Conservation (phyloP, 1,284 basidiomycete genomes). For the Tetrapyrgos nigripes region DNA sequence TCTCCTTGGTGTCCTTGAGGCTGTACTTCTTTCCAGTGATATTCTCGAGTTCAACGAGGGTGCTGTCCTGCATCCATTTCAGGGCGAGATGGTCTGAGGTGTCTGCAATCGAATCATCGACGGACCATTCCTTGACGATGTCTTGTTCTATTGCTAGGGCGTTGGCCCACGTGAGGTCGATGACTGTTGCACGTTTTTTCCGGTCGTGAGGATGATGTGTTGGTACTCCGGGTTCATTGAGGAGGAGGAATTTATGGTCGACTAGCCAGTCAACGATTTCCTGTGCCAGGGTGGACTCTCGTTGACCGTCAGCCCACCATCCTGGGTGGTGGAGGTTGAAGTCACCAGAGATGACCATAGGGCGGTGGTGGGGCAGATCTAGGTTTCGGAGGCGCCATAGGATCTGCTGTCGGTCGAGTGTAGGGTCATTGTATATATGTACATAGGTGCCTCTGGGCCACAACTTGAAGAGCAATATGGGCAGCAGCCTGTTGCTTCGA, state of each 20-base stretch:
- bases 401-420: not conserved
- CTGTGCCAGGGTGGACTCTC: not conserved
- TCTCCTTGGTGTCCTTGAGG: not conserved
- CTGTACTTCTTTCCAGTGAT: constrained; percentile 2
- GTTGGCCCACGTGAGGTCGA: constrained; percentile 9
- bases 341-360: constrained; percentile 2
- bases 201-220: constrained; percentile 5
- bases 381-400: not conserved
- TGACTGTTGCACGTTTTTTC: constrained; percentile 1
- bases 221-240: not conserved
- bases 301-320: not conserved
- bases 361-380: not conserved
- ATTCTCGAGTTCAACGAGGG: not conserved
- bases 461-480: no score
- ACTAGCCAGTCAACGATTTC: constrained; percentile 6
- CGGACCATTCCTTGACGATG: constrained; percentile 1
- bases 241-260: not conserved
- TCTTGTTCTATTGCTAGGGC: not conserved
- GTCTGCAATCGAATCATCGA: not conserved
- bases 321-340: not conserved
- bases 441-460: no score
- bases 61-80: not conserved
- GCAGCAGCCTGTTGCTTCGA: no score
- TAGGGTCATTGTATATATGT: constrained; percentile 9
- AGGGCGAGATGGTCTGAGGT: constrained; percentile 5